phyloP scores from a whole-genome alignment of 495 filamentous ascomycete species.

The Penicillium canariense region DNA sequence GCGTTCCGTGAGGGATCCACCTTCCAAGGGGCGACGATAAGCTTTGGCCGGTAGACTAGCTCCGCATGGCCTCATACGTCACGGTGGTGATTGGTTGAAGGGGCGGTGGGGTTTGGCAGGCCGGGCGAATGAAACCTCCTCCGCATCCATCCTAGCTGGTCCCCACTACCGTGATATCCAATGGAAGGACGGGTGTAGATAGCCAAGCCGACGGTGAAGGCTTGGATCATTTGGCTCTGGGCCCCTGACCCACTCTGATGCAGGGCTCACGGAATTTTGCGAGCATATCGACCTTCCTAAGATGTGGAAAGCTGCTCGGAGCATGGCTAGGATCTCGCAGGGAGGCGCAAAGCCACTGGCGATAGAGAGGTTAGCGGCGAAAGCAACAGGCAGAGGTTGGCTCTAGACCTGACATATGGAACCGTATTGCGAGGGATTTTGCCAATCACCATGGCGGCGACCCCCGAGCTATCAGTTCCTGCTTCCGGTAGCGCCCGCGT shows the following conservation, averaged over 20 bases:
- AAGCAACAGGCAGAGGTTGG: not conserved
- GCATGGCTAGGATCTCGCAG: too few relatives aligned
- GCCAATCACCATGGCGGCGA: not conserved
- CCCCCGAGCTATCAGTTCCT: not conserved
- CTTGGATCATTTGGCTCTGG: not conserved
- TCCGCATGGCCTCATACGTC: not conserved
- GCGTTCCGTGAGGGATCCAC: not conserved
- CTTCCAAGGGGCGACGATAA: not conserved
- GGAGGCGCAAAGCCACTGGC: not conserved
- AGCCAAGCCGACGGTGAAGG: not conserved
- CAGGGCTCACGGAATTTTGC: not conserved
- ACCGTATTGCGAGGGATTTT: not conserved
- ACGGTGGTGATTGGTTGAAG: not conserved
- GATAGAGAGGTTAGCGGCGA: not conserved
- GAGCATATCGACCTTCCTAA: not conserved
- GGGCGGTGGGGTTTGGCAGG: not conserved
- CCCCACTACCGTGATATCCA: not conserved
- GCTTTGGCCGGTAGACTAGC: not conserved
- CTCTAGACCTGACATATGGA: not conserved
- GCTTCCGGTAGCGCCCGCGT: not conserved
- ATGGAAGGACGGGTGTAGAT: not conserved
- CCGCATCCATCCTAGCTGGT: not conserved
- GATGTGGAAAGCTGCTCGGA: not conserved
- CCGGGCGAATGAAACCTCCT: not conserved
- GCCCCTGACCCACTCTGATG: not conserved